Evolutionary conservation across 495 filamentous ascomycete species (phyloP).

Genomic region (Cercophora samala): DNA sequence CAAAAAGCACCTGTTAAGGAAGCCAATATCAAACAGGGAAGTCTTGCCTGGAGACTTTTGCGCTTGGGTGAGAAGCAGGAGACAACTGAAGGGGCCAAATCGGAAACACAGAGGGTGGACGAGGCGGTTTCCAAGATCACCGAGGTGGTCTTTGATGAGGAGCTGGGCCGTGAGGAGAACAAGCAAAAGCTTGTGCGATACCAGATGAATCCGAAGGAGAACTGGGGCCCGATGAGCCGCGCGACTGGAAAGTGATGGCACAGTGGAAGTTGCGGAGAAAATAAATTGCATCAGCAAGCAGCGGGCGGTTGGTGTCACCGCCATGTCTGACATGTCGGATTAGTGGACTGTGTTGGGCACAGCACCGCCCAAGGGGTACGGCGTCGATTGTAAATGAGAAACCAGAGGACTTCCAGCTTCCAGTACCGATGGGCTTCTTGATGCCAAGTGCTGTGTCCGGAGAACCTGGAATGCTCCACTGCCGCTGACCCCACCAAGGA

Average conservation of each 20-base stretch:
- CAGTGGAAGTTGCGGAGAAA: not conserved
- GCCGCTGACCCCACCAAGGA: not conserved
- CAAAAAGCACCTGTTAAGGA: constrained; percentile 73
- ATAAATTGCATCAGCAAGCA: not conserved
- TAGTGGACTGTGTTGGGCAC: not conserved
- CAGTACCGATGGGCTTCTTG: not conserved
- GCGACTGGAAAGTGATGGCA: constrained; percentile 52
- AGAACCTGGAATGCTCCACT: not conserved
- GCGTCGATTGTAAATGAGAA: not conserved
- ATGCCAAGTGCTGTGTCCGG: not conserved
- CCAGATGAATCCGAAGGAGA: constrained; percentile 79
- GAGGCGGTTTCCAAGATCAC: constrained; percentile 33
- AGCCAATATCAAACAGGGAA: constrained; percentile 60
- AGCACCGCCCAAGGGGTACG: not conserved
- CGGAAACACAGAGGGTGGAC: constrained; percentile 21
- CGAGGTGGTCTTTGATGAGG: constrained; percentile 78
- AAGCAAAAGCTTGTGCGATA: constrained; percentile 71
- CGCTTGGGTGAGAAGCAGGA: constrained; percentile 32
- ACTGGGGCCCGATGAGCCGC: constrained; percentile 88
- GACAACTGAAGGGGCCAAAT: constrained; percentile 12
- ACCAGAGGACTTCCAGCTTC: not conserved
- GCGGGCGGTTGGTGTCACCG: not conserved
- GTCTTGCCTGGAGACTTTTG: constrained; percentile 63
- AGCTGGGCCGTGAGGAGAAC: constrained; percentile 64
- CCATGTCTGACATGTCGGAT: not conserved